A percentile compares a stretch with the other conserved stretches of the same genome.
phyloP scores from a whole-genome alignment of 345 rosid genomes.

The Arabis hirsuta region DNA sequence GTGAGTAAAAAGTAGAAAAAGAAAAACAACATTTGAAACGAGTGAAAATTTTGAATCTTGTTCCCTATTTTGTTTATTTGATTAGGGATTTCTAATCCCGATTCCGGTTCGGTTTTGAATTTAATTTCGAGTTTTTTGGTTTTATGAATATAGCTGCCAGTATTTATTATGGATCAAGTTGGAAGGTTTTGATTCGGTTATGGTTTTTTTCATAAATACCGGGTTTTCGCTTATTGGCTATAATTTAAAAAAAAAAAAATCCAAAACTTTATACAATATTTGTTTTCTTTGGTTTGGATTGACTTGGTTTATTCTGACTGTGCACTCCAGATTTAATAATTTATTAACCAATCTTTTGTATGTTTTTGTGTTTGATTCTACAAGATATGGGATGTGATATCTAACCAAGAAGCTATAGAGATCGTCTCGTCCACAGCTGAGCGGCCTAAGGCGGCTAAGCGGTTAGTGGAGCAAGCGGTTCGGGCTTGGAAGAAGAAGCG shows the following conservation, averaged over 20 bases:
- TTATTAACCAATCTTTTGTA: not conserved
- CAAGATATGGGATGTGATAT: slow-evolving; percentile 94
- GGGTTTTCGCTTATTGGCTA: not conserved
- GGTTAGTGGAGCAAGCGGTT: slow-evolving; percentile 64
- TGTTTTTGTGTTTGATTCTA: not conserved
- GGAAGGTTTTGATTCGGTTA: not conserved
- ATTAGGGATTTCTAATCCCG: not conserved
- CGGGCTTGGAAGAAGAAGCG: slow-evolving; percentile 75
- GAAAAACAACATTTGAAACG: not conserved
- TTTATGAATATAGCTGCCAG: no score
- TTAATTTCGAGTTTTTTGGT: not conserved
- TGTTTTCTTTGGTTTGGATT: not conserved
- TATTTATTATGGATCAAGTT: not conserved
- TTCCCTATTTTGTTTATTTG: not conserved
- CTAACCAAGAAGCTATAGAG: slow-evolving; percentile 85
- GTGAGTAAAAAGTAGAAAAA: not conserved
- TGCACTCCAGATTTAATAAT: not conserved
- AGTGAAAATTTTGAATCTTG: not conserved
- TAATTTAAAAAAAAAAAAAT: no score
- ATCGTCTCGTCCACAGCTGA: slow-evolving; percentile 66
- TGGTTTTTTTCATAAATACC: not conserved
- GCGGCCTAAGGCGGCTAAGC: slow-evolving; percentile 73
- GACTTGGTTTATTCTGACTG: not conserved
- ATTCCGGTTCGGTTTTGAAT: not conserved
- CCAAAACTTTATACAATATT: no score